Percentiles rank a stretch among this genome's conserved stretches.
phyloP scores from a whole-genome alignment of 495 filamentous ascomycete genomes.

The Penicillium psychrofluorescens region DNA sequence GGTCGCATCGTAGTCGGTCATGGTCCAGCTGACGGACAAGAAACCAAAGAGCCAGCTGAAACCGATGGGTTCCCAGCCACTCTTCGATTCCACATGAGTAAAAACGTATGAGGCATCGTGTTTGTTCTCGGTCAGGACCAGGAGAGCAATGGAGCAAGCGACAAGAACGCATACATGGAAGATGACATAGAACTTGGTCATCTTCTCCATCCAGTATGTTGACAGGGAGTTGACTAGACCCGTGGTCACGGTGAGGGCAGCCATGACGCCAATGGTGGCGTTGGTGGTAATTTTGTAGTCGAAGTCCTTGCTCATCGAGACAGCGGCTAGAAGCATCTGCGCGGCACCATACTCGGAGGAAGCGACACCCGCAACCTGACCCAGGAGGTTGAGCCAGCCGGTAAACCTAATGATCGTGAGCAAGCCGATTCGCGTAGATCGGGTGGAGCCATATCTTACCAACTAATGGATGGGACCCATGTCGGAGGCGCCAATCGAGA shows the following conservation, averaged over 20 bases:
- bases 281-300: conserved; percentile 44
- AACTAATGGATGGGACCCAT: conserved; percentile 35
- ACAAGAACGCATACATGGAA: conserved; percentile 56
- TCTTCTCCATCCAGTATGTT: conserved; percentile 54
- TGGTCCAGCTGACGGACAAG: conserved; percentile 61
- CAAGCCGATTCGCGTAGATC: no score
- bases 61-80: conserved; percentile 56
- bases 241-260: conserved; percentile 45
- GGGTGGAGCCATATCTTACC: conserved; percentile 10
- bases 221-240: conserved; percentile 53
- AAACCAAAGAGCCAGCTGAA: conserved; percentile 68
- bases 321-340: conserved; percentile 60
- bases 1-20: conserved; percentile 51
- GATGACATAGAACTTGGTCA: conserved; percentile 58
- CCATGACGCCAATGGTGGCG: conserved; percentile 55
- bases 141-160: conserved; percentile 50
- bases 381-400: conserved; percentile 63
- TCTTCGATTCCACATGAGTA: conserved; percentile 49
- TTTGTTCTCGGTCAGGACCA: conserved; percentile 52
- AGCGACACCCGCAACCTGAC: conserved; percentile 57
- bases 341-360: conserved; percentile 61
- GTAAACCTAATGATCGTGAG: conserved; percentile 13
- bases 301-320: conserved; percentile 53
- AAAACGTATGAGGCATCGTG: conserved; percentile 56
- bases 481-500: conserved; percentile 28